Evolutionary conservation across 2,329 filamentous ascomycete species (phyloP).

Genomic region (Boeremia lycopersici): DNA sequence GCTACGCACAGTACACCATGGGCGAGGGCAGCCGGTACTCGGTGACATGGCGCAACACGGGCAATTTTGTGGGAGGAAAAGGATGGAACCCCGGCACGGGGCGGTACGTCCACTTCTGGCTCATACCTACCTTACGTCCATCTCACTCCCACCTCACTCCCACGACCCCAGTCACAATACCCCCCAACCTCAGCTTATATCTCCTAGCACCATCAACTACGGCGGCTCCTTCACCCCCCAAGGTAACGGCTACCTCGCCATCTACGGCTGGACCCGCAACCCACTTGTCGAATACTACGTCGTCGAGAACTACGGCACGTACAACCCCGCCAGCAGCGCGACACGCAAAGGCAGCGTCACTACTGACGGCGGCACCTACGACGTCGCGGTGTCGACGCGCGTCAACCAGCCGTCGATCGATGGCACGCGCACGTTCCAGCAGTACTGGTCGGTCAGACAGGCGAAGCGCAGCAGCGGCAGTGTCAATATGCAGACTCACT

Average conservation of each 20-base stretch:
- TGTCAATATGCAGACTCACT: slow-evolving; percentile 36
- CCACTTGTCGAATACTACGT: slow-evolving; percentile 64
- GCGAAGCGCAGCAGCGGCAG: slow-evolving; percentile 55
- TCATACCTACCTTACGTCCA: too few relatives aligned
- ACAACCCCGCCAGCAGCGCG: slow-evolving; percentile 52
- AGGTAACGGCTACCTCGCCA: slow-evolving; percentile 40
- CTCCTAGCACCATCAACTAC: slow-evolving; percentile 25
- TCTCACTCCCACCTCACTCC: too few relatives aligned
- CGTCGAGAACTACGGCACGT: slow-evolving; percentile 57
- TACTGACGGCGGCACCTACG: slow-evolving; percentile 59
- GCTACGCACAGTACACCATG: slow-evolving; percentile 29
- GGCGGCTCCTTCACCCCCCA: slow-evolving; percentile 29
- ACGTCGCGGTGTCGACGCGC: slow-evolving; percentile 56
- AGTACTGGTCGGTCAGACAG: slow-evolving; percentile 60
- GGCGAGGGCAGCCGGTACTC: slow-evolving; percentile 30
- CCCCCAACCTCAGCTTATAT: neutral
- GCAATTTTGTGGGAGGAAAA: slow-evolving; percentile 38
- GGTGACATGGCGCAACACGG: slow-evolving; percentile 29
- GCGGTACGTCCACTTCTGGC: slow-evolving; percentile 48
- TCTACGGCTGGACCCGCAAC: slow-evolving; percentile 62
- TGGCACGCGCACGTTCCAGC: slow-evolving; percentile 59
- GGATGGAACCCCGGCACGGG: slow-evolving; percentile 47
- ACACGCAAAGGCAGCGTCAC: slow-evolving; percentile 57
- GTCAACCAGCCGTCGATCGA: slow-evolving; percentile 59
- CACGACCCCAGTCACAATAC: too few relatives aligned